Evolutionary conservation across 2,329 filamentous ascomycete species (phyloP).

Genomic region (Neofusicoccum umdonicola): DNA sequence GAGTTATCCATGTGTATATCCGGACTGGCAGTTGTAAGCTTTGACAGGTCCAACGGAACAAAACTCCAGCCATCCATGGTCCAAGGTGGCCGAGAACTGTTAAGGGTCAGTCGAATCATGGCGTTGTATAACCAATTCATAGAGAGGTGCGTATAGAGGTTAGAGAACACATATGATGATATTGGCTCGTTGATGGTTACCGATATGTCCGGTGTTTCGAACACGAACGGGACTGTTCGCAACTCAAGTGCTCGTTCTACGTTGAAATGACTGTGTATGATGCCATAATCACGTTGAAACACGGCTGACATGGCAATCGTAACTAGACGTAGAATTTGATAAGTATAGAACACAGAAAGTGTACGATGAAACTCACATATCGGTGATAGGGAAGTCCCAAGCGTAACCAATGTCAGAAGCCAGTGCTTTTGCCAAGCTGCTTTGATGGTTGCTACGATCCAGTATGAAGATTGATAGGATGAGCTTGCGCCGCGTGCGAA

Average conservation of each 20-base stretch:
- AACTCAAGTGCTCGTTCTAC: neutral
- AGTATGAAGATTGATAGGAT: constrained; percentile 10
- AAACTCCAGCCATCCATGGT: constrained; percentile 27
- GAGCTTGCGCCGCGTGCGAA: constrained; percentile 4
- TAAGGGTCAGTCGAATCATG: constrained; percentile 17
- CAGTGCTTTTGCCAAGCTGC: constrained; percentile 20
- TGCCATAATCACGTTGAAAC: neutral
- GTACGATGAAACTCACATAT: neutral
- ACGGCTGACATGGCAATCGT: neutral
- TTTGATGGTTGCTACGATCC: constrained; percentile 3
- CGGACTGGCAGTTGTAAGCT: neutral
- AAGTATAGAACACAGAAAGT: neutral
- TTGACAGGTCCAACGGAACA: constrained; percentile 21
- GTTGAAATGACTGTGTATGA: too few species aligned
- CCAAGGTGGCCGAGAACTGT: constrained; percentile 22
- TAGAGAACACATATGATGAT: neutral
- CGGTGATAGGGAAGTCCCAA: constrained; percentile 20
- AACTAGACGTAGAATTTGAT: neutral
- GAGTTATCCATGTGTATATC: neutral
- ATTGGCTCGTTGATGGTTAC: neutral
- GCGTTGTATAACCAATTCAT: constrained; percentile 24
- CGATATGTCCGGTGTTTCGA: neutral
- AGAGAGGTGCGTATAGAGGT: constrained; percentile 20
- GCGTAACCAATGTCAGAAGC: constrained; percentile 20
- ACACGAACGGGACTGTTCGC: neutral